Conservation (phyloP, 768 basidiomycete species). For the Auricularia cornea region DNA sequence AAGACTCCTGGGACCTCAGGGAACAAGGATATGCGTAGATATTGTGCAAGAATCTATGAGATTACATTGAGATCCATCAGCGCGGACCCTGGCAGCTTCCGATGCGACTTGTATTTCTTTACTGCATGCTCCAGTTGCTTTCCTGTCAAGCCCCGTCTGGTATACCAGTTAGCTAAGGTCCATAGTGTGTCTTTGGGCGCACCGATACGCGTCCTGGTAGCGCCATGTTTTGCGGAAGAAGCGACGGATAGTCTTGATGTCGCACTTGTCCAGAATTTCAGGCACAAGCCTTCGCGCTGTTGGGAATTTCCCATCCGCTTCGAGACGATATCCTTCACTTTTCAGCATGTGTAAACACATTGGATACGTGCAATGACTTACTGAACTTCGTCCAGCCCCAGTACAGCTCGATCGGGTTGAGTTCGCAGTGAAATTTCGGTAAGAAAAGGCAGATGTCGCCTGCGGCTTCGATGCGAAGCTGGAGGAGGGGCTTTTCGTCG, state of each 20-base stretch:
- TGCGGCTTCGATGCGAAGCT: conserved; percentile 17
- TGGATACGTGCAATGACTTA: conserved; percentile 2
- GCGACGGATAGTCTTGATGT: conserved; percentile 12
- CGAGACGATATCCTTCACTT: conserved; percentile 14
- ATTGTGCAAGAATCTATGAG: no score
- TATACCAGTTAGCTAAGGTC: background rate
- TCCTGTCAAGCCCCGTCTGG: conserved; percentile 9
- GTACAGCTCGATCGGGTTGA: conserved; percentile 25
- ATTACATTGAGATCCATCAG: background rate
- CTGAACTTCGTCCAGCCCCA: conserved; percentile 4
- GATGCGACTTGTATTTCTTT: conserved; percentile 14
- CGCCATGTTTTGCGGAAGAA: conserved; percentile 12
- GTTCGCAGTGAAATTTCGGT: conserved; percentile 29
- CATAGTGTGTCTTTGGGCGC: background rate
- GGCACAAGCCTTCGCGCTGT: conserved; percentile 17
- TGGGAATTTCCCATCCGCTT: conserved; percentile 18
- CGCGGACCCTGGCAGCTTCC: background rate
- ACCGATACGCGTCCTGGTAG: conserved; percentile 11
- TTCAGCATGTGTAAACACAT: background rate
- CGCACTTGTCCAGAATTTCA: conserved; percentile 14
- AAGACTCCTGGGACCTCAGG: no score
- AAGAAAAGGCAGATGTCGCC: conserved; percentile 24
- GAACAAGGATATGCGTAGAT: no score
- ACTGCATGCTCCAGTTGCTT: conserved; percentile 11
- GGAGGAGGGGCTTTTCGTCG: conserved; percentile 17